Evolutionary conservation across 768 basidiomycete genomes (phyloP), one percentile per base, ranked within the genome.

Genomic region (Neoboletus magnificus): DNA sequence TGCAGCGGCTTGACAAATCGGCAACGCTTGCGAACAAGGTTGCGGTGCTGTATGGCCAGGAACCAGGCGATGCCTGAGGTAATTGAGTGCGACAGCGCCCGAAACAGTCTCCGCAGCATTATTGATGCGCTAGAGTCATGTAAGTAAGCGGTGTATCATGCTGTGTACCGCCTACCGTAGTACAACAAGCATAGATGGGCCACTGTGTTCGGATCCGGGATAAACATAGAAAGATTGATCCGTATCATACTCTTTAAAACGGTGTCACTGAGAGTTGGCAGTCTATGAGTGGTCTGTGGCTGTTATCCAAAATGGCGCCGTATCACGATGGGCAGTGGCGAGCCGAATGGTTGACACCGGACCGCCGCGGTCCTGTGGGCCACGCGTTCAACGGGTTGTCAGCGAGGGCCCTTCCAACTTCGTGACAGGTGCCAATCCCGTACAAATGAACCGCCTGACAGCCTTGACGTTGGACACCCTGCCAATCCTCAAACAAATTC

Each of bases 61-160:
- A 54, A 56, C 62, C 18, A 54, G 54, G 63, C 60, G 37, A 58
- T 67, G 60, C 50, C 37, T 45, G 55, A 55, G 43, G 51, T 33
- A 35, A 41, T 45, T 12, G 22, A 50, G 25, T 47, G n/a, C n/a
- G 60, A 54, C 64, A 22, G 40, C 60, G 58, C 32, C 20, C 22
- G 27, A 18, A 61, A 62, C 50, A n/a, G 53, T 48, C 41, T 30
- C 48, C 55, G 23, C 45, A 36, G 46, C 43, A 33, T 27, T 39
- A 32, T 30, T 57, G 54, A 53, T 48, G 48, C 39, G 49, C 44
- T 39, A 23, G 33, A 29, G 20, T 12, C 37, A 11, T 32, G 23
- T 23, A 18, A 45, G 22, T 52, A 41, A 43, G 60, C 60, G 16
- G 50, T 61, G 52, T 20, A 6, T 23, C 6, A n/a, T 47, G 61